Percentiles rank a stretch among this genome's conserved stretches.
Evolutionary conservation across 306 rosid genomes (phyloP).

Genomic region (Urtica urens): DNA sequence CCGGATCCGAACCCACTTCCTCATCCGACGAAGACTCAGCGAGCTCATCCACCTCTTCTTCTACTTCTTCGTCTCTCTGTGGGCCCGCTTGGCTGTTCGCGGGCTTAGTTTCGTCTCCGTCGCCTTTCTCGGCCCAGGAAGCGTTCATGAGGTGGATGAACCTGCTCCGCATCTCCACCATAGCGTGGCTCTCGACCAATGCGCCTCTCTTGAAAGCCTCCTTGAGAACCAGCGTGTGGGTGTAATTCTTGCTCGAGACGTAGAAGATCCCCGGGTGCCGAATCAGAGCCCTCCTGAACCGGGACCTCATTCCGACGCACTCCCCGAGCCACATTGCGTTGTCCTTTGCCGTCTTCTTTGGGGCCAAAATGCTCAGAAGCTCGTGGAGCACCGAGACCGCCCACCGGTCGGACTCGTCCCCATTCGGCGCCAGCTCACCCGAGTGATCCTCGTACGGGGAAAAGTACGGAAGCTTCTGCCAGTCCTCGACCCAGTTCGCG

Average conservation of each 20-base stretch:
- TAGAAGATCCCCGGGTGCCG: constrained; percentile 77
- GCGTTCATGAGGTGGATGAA: constrained; percentile 60
- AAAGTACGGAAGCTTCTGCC: constrained; percentile 66
- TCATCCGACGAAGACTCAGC: constrained; percentile 18
- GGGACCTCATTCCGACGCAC: constrained; percentile 56
- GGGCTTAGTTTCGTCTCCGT: no score
- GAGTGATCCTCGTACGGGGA: constrained; percentile 77
- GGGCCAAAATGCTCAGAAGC: constrained; percentile 58
- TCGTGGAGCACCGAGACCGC: constrained; percentile 67
- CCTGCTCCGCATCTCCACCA: constrained; percentile 44
- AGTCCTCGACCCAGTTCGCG: constrained; percentile 64
- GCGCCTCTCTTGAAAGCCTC: constrained; percentile 78
- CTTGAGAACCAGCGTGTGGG: constrained; percentile 56
- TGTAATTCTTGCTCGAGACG: constrained; percentile 53
- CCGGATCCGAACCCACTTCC: constrained; percentile 3
- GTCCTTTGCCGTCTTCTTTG: constrained; percentile 63
- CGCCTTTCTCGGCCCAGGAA: no score
- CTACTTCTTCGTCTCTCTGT: constrained; percentile 41
- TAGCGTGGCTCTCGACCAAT: constrained; percentile 37
- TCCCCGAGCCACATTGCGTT: constrained; percentile 52
- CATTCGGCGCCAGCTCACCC: constrained; percentile 30
- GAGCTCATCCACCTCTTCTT: constrained; percentile 17
- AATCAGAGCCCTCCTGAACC: constrained; percentile 63
- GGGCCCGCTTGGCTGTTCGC: no score
- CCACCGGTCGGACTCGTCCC: constrained; percentile 74